Evolutionary conservation across 345 rosid genomes (phyloP), one percentile per base, ranked within the genome.

Genomic region (Angophora floribunda): DNA sequence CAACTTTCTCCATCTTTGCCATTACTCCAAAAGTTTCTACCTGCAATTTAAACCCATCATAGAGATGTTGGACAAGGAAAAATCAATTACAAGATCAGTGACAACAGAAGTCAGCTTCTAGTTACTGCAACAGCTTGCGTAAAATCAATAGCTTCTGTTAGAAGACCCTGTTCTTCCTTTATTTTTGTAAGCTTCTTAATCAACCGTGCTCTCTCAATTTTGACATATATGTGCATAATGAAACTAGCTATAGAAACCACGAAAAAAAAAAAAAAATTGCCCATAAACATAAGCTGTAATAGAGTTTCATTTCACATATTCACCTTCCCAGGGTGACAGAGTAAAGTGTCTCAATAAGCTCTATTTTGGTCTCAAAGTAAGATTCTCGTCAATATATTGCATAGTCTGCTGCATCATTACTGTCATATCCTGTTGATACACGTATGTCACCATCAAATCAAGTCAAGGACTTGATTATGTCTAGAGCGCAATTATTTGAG

Each of bases 341-440:
- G 91, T 94, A 94, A 16, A 96, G 90, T 8, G 96, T 94, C 88
- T 96, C 94, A 41, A 98, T 97, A 85, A 97, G 97, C 92, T 97
- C 99, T 67, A 97, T 91, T 50, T 97, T 97, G 79, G 98, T 93
- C 89, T 96, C 99, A 63, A 97, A 88, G 87, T 98, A 97, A 19
- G 98, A 98, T 17, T 9, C 11, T 12, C 51, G n/a, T n/a, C n/a
- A n/a, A n/a, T n/a, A 50, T 50, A 9, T 85, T 92, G 93, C 98
- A 97, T 98, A 9, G 98, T 98, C 92, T 98, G 98, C 94, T 97
- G 99, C 90, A 98, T 98, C 98, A 98, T 95, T 32, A 96, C 96
- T 91, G 97, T 94, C 75, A 98, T 96, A 98, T 96, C 95, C 94
- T 92, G 67, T 97, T 98, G 87, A 96, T 98, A 88, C 16, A 14